Evolutionary conservation across 148 eudicot species (phyloP), one percentile per base, ranked within the genome.

Genomic region (Tetragonia tetragonoides): DNA sequence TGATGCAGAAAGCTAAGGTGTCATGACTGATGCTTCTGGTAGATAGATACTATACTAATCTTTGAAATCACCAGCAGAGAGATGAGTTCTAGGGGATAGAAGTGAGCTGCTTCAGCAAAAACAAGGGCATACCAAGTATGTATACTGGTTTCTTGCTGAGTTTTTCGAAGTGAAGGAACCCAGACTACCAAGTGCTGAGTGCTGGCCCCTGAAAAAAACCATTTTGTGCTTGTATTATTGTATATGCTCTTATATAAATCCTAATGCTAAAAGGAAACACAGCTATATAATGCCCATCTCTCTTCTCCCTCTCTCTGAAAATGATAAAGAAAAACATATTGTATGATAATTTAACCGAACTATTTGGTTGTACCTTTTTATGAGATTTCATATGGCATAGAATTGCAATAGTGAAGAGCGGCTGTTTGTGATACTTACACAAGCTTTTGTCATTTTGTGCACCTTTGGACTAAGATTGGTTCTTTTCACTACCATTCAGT

Each of bases 1-100:
- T 90, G 39, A 80, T 89, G 91, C 95, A 90, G 74, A 89, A 93
- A 77, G 85, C 93, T 64, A 89, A 89, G 70, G 91, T 83, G 53
- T 15, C 87, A 38, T 83, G 77, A 77, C 68, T 38, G 21, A 14
- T 49, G 11, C 3, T 14, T 61, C 40, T 6, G 56, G 6, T 5
- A 34, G 42, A 21, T 14, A 49, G 53, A 8, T 44, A 44, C 46
- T 42, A 9, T 42, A 3, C 12, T 8, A 39, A 6, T 41, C 42
- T 6, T 6, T 69, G 4, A 28, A 34, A 70, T 14, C 23, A 44
- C 40, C 59, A 21, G 14, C 16, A n/a, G 38, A 17, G 21, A 46
- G 2, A 28, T 16, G 67, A 41, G 42, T 39, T 63, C 18, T 57
- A 18, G 51, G 28, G 63, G 63, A 73, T 34, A 65, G 14, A 34